These are phyloP conservation scores for Wolfiporia cocos DNA, from an alignment of 1,284 basidiomycete species.

Conservation along the genomic window DNA sequence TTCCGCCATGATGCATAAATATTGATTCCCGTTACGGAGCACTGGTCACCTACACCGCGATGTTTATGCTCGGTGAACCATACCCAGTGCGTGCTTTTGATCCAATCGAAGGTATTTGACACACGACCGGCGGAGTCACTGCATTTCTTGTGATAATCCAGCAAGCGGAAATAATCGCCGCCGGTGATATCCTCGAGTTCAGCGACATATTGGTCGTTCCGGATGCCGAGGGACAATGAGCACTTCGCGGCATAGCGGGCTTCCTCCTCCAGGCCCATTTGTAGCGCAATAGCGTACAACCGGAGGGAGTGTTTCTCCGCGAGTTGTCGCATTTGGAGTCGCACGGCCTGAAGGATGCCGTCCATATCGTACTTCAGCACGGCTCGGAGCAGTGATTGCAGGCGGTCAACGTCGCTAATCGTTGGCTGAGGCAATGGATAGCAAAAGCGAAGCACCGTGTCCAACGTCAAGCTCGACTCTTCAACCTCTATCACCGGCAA, in stretches of 20 bases:
- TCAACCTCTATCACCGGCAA: background rate
- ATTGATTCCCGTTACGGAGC: too few relatives aligned
- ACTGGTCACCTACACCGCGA: too few relatives aligned
- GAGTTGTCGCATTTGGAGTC: background rate
- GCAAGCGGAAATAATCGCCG: background rate
- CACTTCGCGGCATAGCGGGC: background rate
- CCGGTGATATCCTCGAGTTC: constrained; percentile 4
- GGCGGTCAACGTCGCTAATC: background rate
- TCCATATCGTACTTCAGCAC: constrained; percentile 2
- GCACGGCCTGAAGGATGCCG: background rate
- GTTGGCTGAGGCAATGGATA: constrained; percentile 2
- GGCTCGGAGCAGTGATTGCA: background rate
- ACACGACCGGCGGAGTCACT: background rate
- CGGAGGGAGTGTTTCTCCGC: background rate
- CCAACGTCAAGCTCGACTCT: constrained; percentile 3
- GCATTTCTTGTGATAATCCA: constrained; percentile 1
- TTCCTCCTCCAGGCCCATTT: background rate
- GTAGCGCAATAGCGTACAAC: constrained; percentile 2
- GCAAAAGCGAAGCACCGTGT: constrained; percentile 1
- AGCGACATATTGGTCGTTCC: background rate
- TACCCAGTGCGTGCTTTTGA: too few relatives aligned
- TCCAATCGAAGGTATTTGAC: too few relatives aligned
- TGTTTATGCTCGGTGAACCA: too few relatives aligned
- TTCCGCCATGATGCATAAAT: too few relatives aligned
- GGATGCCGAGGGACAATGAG: background rate